These are phyloP conservation scores for Fusarium bactridioides DNA, from an alignment of 2,329 filamentous ascomycete genomes.

Conservation along the genomic window DNA sequence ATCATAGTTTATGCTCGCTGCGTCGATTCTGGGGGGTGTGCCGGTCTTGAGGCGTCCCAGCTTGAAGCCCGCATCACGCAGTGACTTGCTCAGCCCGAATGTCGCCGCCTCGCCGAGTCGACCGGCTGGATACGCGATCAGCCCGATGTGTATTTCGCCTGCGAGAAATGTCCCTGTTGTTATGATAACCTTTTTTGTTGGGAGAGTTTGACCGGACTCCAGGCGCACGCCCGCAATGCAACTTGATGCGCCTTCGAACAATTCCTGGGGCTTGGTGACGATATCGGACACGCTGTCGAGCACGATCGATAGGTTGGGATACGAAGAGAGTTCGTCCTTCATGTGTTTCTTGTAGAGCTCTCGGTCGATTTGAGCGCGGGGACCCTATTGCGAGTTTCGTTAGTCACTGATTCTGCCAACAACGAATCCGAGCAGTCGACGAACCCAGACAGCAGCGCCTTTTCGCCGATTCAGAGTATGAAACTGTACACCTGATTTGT, in stretches of 20 bases:
- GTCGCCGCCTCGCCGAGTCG: slow-evolving; percentile 95
- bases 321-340: slow-evolving; percentile 81
- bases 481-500: slow-evolving; percentile 96
- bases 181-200: slow-evolving; percentile 84
- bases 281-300: slow-evolving; percentile 93
- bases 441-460: slow-evolving; percentile 89
- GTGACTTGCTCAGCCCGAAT: slow-evolving; percentile 88
- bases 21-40: slow-evolving; percentile 87
- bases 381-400: slow-evolving; percentile 61
- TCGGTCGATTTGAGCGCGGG: slow-evolving; percentile 93
- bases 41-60: slow-evolving; percentile 94
- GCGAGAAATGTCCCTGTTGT: slow-evolving; percentile 96
- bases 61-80: slow-evolving; percentile 86
- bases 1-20: slow-evolving; percentile 81
- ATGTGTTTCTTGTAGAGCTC: slow-evolving; percentile 89
- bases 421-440: slow-evolving; percentile 17
- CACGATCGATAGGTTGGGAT: slow-evolving; percentile 81
- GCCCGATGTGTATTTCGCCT: slow-evolving; percentile 94
- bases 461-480: slow-evolving; percentile 87
- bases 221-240: slow-evolving; percentile 86
- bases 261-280: slow-evolving; percentile 62
- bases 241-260: slow-evolving; percentile 59
- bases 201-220: slow-evolving; percentile 85
- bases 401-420: background rate
- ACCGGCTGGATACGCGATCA: slow-evolving; percentile 84